A percentile compares a stretch with the other conserved stretches of the same genome.
Evolutionary conservation across 78 protist species (phyloP).

Genomic region (Polysphondylium violaceum): DNA sequence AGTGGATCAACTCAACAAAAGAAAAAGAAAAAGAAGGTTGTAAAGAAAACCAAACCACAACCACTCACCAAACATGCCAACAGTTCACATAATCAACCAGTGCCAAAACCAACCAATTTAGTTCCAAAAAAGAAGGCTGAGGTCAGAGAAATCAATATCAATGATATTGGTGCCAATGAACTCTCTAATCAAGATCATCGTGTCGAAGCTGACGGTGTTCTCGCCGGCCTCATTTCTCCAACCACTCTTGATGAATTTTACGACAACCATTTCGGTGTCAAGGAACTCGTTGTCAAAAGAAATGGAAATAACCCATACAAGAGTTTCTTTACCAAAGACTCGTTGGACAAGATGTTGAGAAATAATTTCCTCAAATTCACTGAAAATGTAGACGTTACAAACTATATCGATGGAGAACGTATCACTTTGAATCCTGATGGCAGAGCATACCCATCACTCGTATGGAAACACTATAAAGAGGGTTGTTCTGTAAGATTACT

Average conservation of each 20-base stretch:
- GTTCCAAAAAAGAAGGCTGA: conserved; percentile 56
- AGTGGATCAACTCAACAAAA: not conserved
- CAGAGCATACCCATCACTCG: conserved; percentile 51
- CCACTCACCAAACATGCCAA: conserved; percentile 44
- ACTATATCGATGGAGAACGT: conserved; percentile 73
- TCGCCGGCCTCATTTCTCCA: conserved; percentile 23
- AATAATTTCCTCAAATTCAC: conserved; percentile 51
- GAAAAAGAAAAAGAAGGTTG: conserved; percentile 25
- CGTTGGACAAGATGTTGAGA: conserved; percentile 67
- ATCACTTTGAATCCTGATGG: conserved; percentile 84
- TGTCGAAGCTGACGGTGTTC: conserved; percentile 66
- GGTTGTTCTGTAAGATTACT: conserved; percentile 88
- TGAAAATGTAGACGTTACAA: conserved; percentile 77
- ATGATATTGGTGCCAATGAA: conserved; percentile 42
- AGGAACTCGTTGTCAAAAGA: conserved; percentile 56
- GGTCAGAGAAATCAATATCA: conserved; percentile 23
- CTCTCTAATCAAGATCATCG: conserved; percentile 38
- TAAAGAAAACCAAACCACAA: conserved; percentile 50
- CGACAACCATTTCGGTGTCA: conserved; percentile 70
- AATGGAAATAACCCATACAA: conserved; percentile 20
- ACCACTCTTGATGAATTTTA: conserved; percentile 67
- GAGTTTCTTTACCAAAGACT: conserved; percentile 52
- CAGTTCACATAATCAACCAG: not conserved
- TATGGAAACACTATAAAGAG: conserved; percentile 58
- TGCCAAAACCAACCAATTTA: conserved; percentile 38